Percentiles rank a stretch among this genome's conserved stretches.
These are phyloP conservation scores for Tillandsia fasciculata DNA, from an alignment of 176 grass and related monocot species.

Conservation along the genomic window DNA sequence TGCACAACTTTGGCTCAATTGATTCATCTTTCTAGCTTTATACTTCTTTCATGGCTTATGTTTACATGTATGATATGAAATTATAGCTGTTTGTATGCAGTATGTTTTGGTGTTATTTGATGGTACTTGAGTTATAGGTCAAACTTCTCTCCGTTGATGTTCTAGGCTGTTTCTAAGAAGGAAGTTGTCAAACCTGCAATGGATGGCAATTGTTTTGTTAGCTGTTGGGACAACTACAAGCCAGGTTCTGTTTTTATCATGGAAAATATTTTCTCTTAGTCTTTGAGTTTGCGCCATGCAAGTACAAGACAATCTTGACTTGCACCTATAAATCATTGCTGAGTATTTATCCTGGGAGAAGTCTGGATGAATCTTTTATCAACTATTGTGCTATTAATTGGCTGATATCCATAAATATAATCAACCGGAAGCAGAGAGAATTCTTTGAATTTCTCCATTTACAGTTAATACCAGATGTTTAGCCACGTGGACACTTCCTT, in stretches of 20 bases:
- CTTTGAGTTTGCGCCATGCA: neutral
- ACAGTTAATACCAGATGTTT: too few species aligned
- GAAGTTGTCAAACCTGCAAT: constrained; percentile 80
- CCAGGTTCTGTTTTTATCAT: constrained; percentile 43
- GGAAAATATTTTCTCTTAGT: constrained; percentile 13
- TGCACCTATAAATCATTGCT: neutral
- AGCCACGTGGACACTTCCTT: too few species aligned
- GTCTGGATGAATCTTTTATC: neutral
- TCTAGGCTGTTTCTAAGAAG: constrained; percentile 70
- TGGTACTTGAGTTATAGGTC: constrained; percentile 4
- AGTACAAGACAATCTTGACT: neutral
- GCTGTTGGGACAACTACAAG: constrained; percentile 93
- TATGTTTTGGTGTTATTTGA: neutral
- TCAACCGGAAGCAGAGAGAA: too few species aligned
- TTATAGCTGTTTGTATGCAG: too few species aligned
- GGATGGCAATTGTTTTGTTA: constrained; percentile 85
- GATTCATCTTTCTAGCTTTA: neutral
- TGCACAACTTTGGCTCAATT: neutral
- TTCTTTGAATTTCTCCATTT: too few species aligned
- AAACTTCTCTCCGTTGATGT: constrained; percentile 25
- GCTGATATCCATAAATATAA: neutral
- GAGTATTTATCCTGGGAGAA: neutral
- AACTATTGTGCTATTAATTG: neutral
- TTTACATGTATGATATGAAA: too few species aligned
- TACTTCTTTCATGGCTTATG: neutral